These are phyloP conservation scores for Dipteronia dyeriana DNA, from an alignment of 345 rosid genomes.

Conservation along the genomic window DNA sequence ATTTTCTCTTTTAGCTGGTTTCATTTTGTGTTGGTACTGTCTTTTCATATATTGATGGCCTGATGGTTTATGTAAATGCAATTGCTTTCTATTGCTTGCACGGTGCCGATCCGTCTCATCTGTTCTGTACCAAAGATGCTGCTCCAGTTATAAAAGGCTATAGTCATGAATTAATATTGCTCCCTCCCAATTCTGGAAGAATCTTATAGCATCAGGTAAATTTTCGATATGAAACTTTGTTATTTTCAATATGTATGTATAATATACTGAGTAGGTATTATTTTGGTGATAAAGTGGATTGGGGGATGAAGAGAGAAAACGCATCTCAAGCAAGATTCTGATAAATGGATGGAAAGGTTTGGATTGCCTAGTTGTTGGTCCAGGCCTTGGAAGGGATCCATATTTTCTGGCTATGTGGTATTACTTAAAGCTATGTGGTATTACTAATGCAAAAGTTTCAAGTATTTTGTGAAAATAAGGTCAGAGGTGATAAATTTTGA, in stretches of 20 bases:
- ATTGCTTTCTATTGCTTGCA: conserved; percentile 21
- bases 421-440: background rate
- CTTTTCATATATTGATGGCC: background rate
- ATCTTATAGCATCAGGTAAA: conserved; percentile 71
- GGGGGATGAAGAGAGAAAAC: conserved; percentile 55
- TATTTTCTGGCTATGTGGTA: conserved; percentile 55
- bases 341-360: conserved; percentile 93
- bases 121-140: conserved; percentile 96
- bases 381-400: conserved; percentile 97
- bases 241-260: background rate
- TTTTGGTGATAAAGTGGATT: conserved; percentile 26
- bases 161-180: conserved; percentile 92
- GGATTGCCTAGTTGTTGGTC: conserved; percentile 95
- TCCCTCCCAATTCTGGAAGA: conserved; percentile 91
- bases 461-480: background rate
- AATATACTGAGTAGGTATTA: conserved; percentile 15
- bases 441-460: background rate
- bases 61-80: conserved; percentile 16
- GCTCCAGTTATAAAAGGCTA: conserved; percentile 91
- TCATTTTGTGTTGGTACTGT: background rate
- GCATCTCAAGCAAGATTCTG: conserved; percentile 49
- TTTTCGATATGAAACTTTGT: background rate
- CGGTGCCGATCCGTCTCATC: conserved; percentile 98
- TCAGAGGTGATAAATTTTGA: background rate
- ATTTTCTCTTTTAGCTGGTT: background rate